phyloP scores from a whole-genome alignment of 306 rosid genomes.

The barrel medic (Medicago truncatula) region DNA sequence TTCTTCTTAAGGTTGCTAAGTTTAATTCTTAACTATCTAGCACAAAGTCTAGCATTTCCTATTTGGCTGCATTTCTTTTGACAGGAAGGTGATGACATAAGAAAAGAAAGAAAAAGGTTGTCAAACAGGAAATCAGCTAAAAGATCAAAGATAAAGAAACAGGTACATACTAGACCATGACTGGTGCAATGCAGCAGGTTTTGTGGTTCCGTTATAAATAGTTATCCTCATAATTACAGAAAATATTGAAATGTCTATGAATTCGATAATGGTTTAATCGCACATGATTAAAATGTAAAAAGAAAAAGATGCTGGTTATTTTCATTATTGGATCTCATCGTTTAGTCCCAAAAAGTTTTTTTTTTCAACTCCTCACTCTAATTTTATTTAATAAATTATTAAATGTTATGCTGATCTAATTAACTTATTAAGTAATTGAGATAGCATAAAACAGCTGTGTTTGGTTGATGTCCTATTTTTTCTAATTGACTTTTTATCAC shows the following conservation, averaged over 20 bases:
- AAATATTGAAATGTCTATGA: constrained; percentile 10
- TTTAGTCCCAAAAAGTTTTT: not conserved
- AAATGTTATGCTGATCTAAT: not conserved
- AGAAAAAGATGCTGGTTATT: not conserved
- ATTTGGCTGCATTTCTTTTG: constrained; percentile 33
- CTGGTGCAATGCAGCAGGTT: not conserved
- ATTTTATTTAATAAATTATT: constrained; percentile 12
- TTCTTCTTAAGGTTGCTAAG: constrained; percentile 11
- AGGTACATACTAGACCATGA: constrained; percentile 49
- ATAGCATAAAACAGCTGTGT: not conserved
- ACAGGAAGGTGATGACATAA: constrained; percentile 58
- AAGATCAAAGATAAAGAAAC: constrained; percentile 63
- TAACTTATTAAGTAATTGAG: not conserved
- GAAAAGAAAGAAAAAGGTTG: constrained; percentile 60
- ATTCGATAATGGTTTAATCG: not conserved
- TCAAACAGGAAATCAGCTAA: constrained; percentile 70
- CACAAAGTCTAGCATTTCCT: constrained; percentile 12
- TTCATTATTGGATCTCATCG: not conserved
- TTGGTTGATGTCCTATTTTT: constrained; percentile 20
- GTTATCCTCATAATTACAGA: constrained; percentile 19
- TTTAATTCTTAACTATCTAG: constrained; percentile 13
- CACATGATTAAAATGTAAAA: constrained; percentile 23
- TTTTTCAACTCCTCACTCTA: not conserved
- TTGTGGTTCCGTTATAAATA: constrained; percentile 8
- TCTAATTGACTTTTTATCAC: not conserved